These are phyloP conservation scores for Acorus calamus DNA, from an alignment of 106 monocot genomes.

Conservation along the genomic window DNA sequence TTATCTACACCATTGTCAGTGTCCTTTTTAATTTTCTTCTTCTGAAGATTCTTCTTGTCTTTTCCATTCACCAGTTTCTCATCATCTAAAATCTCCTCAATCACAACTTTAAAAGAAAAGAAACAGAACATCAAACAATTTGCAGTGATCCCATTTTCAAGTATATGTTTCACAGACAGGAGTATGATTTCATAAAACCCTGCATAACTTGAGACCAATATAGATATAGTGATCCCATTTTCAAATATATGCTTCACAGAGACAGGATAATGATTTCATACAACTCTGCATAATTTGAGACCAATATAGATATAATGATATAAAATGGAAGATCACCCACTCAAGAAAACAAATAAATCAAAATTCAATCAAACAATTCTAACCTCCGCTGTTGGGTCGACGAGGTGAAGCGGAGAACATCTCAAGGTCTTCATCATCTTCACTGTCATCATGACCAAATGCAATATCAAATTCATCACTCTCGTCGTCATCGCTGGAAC, in stretches of 20 bases:
- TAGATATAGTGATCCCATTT: background rate
- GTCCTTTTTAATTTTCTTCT: slow-evolving; percentile 38
- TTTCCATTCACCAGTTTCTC: slow-evolving; percentile 39
- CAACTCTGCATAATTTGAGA: background rate
- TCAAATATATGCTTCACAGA: no score
- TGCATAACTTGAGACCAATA: background rate
- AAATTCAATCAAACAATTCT: background rate
- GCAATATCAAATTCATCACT: no score
- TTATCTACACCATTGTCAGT: slow-evolving; percentile 29
- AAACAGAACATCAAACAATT: background rate
- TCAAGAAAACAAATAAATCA: background rate
- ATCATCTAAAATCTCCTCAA: slow-evolving; percentile 80
- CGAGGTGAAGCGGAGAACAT: slow-evolving; percentile 36
- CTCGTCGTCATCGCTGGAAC: slow-evolving; percentile 1
- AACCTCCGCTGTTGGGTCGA: slow-evolving; percentile 60
- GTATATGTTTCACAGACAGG: no score
- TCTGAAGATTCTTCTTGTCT: slow-evolving; percentile 35
- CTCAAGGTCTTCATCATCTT: slow-evolving; percentile 43
- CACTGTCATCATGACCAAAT: slow-evolving; percentile 9
- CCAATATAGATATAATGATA: background rate
- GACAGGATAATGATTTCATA: no score
- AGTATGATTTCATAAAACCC: no score
- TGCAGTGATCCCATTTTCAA: background rate
- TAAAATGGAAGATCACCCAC: background rate
- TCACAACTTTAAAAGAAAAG: slow-evolving; percentile 48